Conservation (phyloP, 2,329 filamentous ascomycete genomes). For the Lecanicillium sp. region DNA sequence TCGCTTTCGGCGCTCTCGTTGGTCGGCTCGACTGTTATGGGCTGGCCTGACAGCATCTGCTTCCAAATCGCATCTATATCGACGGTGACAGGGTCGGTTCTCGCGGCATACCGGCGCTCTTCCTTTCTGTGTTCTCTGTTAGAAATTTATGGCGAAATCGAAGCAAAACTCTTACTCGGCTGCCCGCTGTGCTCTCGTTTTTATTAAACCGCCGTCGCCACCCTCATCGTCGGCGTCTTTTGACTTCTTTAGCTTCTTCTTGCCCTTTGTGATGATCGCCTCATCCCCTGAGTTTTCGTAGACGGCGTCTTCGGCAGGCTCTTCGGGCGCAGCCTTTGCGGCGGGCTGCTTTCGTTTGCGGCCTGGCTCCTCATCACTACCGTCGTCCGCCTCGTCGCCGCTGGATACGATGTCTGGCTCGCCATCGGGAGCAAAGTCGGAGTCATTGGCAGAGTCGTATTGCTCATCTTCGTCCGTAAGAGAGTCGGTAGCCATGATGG, state of each 20-base stretch:
- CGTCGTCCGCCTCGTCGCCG: constrained; percentile 40
- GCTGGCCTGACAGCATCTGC: constrained; percentile 50
- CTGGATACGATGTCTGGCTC: constrained; percentile 43
- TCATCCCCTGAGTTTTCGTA: constrained; percentile 70
- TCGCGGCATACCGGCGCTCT: constrained; percentile 47
- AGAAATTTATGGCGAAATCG: too few relatives aligned
- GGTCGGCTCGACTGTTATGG: constrained; percentile 12
- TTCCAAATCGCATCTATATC: constrained; percentile 68
- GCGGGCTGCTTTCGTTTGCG: constrained; percentile 14
- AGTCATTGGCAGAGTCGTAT: constrained; percentile 67
- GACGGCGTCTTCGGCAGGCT: constrained; percentile 36
- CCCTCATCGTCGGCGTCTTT: constrained; percentile 47
- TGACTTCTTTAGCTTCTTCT: constrained; percentile 41
- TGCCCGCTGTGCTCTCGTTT: constrained; percentile 65
- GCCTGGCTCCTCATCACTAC: constrained; percentile 23
- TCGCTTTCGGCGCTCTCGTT: not conserved
- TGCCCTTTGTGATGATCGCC: constrained; percentile 57
- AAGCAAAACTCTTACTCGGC: constrained; percentile 43
- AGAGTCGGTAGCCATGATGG: constrained; percentile 38
- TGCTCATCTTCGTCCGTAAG: constrained; percentile 44
- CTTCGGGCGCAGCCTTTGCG: constrained; percentile 18
- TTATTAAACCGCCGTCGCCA: constrained; percentile 59
- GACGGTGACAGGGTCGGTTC: constrained; percentile 56
- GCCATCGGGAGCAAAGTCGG: constrained; percentile 62
- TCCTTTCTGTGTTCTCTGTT: constrained; percentile 40